A percentile compares a stretch with the other conserved stretches of the same genome.
phyloP scores from a whole-genome alignment of 129 eudicot genomes.

The Tanacetum coccineum region DNA sequence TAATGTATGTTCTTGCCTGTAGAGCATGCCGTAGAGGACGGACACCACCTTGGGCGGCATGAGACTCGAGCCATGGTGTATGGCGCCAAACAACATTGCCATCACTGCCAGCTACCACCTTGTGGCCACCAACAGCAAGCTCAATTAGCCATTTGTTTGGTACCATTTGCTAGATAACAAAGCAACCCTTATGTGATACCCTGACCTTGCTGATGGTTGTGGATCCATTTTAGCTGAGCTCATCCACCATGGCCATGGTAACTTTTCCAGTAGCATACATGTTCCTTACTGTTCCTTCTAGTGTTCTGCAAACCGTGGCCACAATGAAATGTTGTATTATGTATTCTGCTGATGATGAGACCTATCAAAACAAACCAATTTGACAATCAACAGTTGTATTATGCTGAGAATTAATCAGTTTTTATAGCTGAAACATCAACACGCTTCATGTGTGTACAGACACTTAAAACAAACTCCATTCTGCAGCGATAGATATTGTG shows the following conservation, averaged over 20 bases:
- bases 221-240: conserved; percentile 45
- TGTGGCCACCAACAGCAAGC: conserved; percentile 76
- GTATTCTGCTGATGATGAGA: too few species aligned
- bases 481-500: too few species aligned
- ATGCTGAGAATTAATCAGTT: too few species aligned
- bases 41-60: conserved; percentile 89
- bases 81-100: conserved; percentile 97
- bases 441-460: too few species aligned
- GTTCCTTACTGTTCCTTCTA: too few species aligned
- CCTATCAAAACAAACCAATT: too few species aligned
- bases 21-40: conserved; percentile 86
- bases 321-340: too few species aligned
- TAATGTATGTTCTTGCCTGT: conserved; percentile 53
- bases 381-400: too few species aligned
- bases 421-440: too few species aligned
- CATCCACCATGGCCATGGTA: conserved; percentile 75
- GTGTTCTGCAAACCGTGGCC: too few species aligned
- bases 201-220: conserved; percentile 28
- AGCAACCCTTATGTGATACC: conserved; percentile 71
- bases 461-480: too few species aligned
- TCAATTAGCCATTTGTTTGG: conserved; percentile 88
- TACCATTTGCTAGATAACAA: conserved; percentile 94
- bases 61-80: conserved; percentile 94
- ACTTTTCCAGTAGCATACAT: conserved; percentile 81
- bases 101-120: conserved; percentile 90